Conservation (phyloP, 2,329 filamentous ascomycete genomes). For the Stagonosporopsis cucurbitacearum region DNA sequence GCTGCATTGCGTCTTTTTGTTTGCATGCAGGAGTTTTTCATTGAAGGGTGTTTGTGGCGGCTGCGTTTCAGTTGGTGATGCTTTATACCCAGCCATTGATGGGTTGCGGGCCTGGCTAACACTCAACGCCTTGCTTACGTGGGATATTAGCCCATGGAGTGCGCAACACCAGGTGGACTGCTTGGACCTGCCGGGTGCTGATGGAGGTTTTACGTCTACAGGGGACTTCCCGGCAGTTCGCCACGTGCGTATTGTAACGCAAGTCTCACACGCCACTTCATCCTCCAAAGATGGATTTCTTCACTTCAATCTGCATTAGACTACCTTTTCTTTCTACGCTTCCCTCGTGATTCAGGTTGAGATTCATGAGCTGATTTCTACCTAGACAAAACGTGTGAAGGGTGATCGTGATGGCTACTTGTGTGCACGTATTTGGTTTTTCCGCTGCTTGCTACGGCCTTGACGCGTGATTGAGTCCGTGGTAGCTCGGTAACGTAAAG, state of each 20-base stretch:
- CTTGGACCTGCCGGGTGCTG: slow-evolving; percentile 31
- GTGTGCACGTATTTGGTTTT: background rate
- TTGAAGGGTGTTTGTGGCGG: slow-evolving; percentile 35
- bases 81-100: slow-evolving; percentile 6
- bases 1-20: slow-evolving; percentile 36
- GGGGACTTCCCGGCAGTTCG: slow-evolving; percentile 2
- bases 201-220: slow-evolving; percentile 16
- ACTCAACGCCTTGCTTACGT: slow-evolving; percentile 13
- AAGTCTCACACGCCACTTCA: slow-evolving; percentile 33
- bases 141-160: slow-evolving; percentile 3
- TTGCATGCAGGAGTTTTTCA: slow-evolving; percentile 48
- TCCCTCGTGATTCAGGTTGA: background rate
- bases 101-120: slow-evolving; percentile 11
- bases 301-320: slow-evolving; percentile 27
- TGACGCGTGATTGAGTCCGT: background rate
- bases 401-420: background rate
- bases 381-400: background rate
- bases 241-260: slow-evolving; percentile 4
- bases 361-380: background rate
- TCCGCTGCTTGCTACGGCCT: background rate
- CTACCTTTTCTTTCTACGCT: slow-evolving; percentile 33
- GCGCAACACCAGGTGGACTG: slow-evolving; percentile 16
- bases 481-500: background rate
- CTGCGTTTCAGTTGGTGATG: slow-evolving; percentile 28
- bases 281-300: slow-evolving; percentile 26